These are phyloP conservation scores for Pleurotus tuber-regium DNA, from an alignment of 768 basidiomycete species.

Conservation along the genomic window DNA sequence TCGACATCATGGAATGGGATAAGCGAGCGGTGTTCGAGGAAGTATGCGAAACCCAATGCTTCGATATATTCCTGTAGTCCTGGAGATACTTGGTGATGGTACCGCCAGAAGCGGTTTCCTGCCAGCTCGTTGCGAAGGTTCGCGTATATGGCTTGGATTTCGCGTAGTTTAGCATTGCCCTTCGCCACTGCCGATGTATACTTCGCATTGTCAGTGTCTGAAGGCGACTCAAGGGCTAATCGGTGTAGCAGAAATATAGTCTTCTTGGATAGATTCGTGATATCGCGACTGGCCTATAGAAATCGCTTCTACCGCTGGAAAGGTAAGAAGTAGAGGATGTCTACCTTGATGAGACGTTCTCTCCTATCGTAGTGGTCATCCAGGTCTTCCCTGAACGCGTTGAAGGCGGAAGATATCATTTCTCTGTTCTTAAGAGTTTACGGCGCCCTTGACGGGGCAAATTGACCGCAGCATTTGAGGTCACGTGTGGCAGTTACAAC, in stretches of 20 bases:
- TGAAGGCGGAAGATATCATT: constrained; percentile 37
- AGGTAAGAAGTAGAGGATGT: constrained; percentile 10
- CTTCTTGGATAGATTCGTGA: constrained; percentile 91
- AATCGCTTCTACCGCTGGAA: background rate
- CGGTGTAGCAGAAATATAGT: constrained; percentile 92
- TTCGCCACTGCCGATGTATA: constrained; percentile 45
- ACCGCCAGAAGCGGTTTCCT: constrained; percentile 75
- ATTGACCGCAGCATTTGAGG: too few species aligned
- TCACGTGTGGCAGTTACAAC: constrained; percentile 15
- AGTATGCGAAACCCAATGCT: constrained; percentile 85
- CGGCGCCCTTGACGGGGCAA: too few species aligned
- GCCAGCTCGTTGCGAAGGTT: constrained; percentile 58
- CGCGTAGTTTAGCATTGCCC: constrained; percentile 59
- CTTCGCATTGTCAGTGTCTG: constrained; percentile 24
- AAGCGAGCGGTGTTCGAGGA: constrained; percentile 66
- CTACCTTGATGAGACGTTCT: constrained; percentile 88
- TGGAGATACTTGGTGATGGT: constrained; percentile 70
- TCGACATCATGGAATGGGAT: constrained; percentile 72
- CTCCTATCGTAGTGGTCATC: constrained; percentile 85
- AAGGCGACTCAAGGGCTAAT: constrained; percentile 37
- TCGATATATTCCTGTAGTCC: constrained; percentile 97
- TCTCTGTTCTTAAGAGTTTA: too few species aligned
- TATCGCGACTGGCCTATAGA: constrained; percentile 73
- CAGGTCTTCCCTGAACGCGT: constrained; percentile 64
- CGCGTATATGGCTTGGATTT: constrained; percentile 66